Base-by-base conservation (phyloP, 2,329 filamentous ascomycete species). In the Apiospora kogelbergensis region DNA sequence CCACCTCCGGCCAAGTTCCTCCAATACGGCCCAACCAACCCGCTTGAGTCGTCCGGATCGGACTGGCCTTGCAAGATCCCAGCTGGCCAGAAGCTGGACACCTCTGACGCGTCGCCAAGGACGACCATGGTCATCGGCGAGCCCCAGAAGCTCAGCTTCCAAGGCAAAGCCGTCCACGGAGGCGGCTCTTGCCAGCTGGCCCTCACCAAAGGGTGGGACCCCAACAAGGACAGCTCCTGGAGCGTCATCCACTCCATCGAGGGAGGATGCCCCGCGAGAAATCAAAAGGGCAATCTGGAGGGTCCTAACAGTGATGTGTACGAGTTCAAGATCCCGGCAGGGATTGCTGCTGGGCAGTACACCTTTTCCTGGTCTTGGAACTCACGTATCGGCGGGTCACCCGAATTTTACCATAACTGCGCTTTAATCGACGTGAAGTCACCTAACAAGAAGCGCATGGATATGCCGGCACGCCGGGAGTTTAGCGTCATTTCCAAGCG, bases 321-420 rank as follows among this genome's bases (percentile, higher is more conserved):
- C 80, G 78, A 84, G 42, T 92, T 88, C 79, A 82, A 77, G 1
- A 85, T 93, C 46, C 91, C 91, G 0, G 71, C 74, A 0, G 86
- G 84, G 24, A 83, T 93, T 41, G 84, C 85, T 15, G 82, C 88
- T 11, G 92, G 91, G 6, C 82, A 90, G 45, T 91, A 89, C 65
- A 89, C 88, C 0, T 83, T 94, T n/a, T 89, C 89, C 1, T 94
- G 91, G 91, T 90, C 90, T 5, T 94, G 92, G 92, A 85, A 91
- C 75, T 92, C 93, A 70, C 70, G 76, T 0, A 91, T 89, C 60
- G 76, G 92, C 20, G 92, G 91, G 0, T 90, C 92, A 13, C 68
- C 68, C 5, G 63, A 53, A 76, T 89, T 92, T 80, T 94, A 93
- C 81, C 91, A 92, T 90, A 92, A 93, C 80, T 94, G 92, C 72